Conservation (phyloP, 2,329 filamentous ascomycete species). For the Xylaria sp. region DNA sequence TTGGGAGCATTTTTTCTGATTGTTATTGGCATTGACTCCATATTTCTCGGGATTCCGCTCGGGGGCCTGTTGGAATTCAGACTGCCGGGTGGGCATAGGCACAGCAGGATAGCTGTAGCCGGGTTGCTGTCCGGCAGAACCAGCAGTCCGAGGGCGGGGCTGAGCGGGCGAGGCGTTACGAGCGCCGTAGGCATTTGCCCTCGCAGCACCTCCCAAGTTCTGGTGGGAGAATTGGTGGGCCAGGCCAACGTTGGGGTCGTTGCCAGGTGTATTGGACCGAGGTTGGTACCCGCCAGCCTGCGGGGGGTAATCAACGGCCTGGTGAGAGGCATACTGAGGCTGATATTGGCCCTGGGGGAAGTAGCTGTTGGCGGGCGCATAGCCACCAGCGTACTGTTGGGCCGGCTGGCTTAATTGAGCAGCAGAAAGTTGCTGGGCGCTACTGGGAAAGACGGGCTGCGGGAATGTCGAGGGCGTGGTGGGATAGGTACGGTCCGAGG, state of each 20-base stretch:
- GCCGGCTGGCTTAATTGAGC: conserved; percentile 45
- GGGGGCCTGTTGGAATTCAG: conserved; percentile 78
- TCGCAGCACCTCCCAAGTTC: conserved; percentile 78
- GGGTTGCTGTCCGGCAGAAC: conserved; percentile 66
- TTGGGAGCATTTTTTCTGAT: conserved; percentile 72
- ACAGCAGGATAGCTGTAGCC: conserved; percentile 70
- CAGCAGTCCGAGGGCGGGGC: conserved; percentile 80
- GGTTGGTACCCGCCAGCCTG: conserved; percentile 51
- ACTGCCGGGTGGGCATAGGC: conserved; percentile 66
- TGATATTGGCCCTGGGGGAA: conserved; percentile 67
- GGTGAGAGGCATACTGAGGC: conserved; percentile 43
- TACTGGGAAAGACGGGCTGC: conserved; percentile 73
- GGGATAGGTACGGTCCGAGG: conserved; percentile 74
- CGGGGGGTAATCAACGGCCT: conserved; percentile 39
- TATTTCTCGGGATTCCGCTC: conserved; percentile 87
- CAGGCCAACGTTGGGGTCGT: conserved; percentile 87
- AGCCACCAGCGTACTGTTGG: conserved; percentile 54
- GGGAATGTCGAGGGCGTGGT: conserved; percentile 96
- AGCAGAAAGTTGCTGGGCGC: conserved; percentile 56
- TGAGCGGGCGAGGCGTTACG: conserved; percentile 72
- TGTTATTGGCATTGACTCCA: conserved; percentile 67
- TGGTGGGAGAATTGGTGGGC: conserved; percentile 97
- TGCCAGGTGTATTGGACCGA: conserved; percentile 65
- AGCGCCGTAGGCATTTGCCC: conserved; percentile 71
- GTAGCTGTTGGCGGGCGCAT: conserved; percentile 59